phyloP scores from a whole-genome alignment of 495 filamentous ascomycete genomes.

The Sabuloglossum arenarium region DNA sequence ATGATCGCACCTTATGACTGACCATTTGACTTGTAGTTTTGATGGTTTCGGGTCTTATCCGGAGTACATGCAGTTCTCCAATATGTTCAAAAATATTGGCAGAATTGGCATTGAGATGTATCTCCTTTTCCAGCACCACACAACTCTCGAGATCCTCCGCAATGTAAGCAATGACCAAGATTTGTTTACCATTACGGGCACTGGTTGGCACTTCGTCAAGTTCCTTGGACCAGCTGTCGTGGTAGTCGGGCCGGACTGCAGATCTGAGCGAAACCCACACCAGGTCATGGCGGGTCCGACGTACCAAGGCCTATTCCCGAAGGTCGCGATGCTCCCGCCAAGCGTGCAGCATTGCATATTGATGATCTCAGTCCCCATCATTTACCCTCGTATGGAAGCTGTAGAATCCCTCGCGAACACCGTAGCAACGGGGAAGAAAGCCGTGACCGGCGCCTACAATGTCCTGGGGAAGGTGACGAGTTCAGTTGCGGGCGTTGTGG shows the following conservation, averaged over 20 bases:
- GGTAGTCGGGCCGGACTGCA: slow-evolving; percentile 72
- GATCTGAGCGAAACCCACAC: slow-evolving; percentile 72
- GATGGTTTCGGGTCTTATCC: slow-evolving; percentile 97
- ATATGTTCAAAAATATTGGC: slow-evolving; percentile 96
- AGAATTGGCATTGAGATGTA: slow-evolving; percentile 98
- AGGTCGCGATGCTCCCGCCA: slow-evolving; percentile 75
- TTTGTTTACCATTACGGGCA: slow-evolving; percentile 89
- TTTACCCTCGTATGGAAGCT: slow-evolving; percentile 81
- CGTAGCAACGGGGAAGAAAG: slow-evolving; percentile 87
- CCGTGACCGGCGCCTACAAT: slow-evolving; percentile 88
- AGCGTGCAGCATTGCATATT: slow-evolving; percentile 90
- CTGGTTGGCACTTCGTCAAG: slow-evolving; percentile 96
- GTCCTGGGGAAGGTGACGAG: slow-evolving; percentile 83
- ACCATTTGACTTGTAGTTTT: slow-evolving; percentile 33
- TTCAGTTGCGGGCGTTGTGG: slow-evolving; percentile 83
- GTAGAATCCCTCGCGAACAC: slow-evolving; percentile 79
- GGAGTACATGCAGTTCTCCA: slow-evolving; percentile 92
- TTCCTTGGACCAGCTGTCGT: slow-evolving; percentile 83
- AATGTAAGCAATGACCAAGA: slow-evolving; percentile 70
- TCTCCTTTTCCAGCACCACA: slow-evolving; percentile 96
- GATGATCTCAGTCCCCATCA: slow-evolving; percentile 76
- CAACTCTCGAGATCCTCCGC: slow-evolving; percentile 79
- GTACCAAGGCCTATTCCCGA: slow-evolving; percentile 92
- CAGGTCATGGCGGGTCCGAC: slow-evolving; percentile 93
- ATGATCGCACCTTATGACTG: background rate